Evolutionary conservation across 2,329 filamentous ascomycete species (phyloP), one percentile per base, ranked within the genome.

Genomic region (Alternaria novae-zelandiae): DNA sequence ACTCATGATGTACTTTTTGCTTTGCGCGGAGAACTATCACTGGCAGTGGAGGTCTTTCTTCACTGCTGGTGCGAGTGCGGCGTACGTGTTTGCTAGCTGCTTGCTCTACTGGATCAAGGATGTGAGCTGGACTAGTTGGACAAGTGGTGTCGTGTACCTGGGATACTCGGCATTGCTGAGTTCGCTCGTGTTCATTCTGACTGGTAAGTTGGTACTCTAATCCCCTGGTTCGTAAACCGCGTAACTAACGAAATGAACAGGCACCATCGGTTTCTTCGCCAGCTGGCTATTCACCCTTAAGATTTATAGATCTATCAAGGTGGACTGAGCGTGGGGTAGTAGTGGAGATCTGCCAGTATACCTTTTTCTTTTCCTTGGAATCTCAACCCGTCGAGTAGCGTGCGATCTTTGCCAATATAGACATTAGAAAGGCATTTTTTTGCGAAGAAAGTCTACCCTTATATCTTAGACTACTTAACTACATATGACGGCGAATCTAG

Each of bases 1-100:
- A 9, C 84, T 99, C 17, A 90, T 98, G 86, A 92, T 97, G 0
- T 99, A 99, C 82, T 98, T 98, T 84, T 80, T 99, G 71, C 89
- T 99, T 13, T 98, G 95, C 78, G 90, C 93, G 0, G 96, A 99
- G 83, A 96, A 99, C 82, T 99, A 99, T 82, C 92, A 97, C 80
- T 99, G 96, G 96, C 96, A 98, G 74, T 99, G 96, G 96, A 89
- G 96, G 56, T 90, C 94, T 6, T 99, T 99, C 83, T 87, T 93
- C 63, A 95, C 93, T 3, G 94, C 94, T 1, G 96, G 96, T 62
- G 95, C 94, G 76, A 96, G 91, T 56, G 94, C 94, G 1, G 88
- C 88, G 13, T 99, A 98, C 78, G 94, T 99, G 49, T 98, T 98
- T 80, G 83, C 91, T 43, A 96, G 97, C 80, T 94, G 94, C 57